phyloP scores from a whole-genome alignment of 176 grass and related monocot species.

The Aegilops sharonensis region DNA sequence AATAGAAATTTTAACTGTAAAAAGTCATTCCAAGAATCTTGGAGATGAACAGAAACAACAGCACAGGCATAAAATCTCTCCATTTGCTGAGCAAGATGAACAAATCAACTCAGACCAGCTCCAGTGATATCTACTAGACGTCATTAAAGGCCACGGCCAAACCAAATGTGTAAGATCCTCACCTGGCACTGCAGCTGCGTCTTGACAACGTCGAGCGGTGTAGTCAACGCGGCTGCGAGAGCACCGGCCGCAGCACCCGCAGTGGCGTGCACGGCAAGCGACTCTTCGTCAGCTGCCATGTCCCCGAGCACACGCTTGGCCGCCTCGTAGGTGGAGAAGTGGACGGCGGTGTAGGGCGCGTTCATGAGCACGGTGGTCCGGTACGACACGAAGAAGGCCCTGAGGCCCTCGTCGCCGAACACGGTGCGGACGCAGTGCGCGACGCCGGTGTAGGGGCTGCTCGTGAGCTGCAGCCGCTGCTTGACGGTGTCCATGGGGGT shows the following conservation, averaged over 20 bases:
- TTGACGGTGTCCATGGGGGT: slow-evolving; percentile 96
- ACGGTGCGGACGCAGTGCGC: slow-evolving; percentile 71
- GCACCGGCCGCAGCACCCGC: slow-evolving; percentile 79
- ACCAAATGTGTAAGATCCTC: slow-evolving; percentile 23
- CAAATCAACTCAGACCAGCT: slow-evolving; percentile 12
- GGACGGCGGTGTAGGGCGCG: slow-evolving; percentile 77
- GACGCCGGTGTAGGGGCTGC: slow-evolving; percentile 76
- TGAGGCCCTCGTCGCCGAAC: slow-evolving; percentile 60
- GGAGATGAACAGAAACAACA: not conserved
- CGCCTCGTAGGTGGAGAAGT: slow-evolving; percentile 87
- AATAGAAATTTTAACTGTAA: not conserved
- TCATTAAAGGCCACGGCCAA: not conserved
- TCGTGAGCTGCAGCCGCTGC: slow-evolving; percentile 88
- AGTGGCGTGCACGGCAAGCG: slow-evolving; percentile 68
- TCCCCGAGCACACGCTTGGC: slow-evolving; percentile 69
- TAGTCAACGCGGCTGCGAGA: slow-evolving; percentile 63
- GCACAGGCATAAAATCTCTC: not conserved
- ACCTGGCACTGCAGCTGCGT: slow-evolving; percentile 98
- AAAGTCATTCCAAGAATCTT: slow-evolving; percentile 35
- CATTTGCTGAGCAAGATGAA: not conserved
- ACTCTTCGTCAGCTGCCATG: slow-evolving; percentile 64
- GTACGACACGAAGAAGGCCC: slow-evolving; percentile 74
- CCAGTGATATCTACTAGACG: not conserved
- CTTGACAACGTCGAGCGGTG: slow-evolving; percentile 82
- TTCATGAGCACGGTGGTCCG: slow-evolving; percentile 86